phyloP scores from a whole-genome alignment of 129 eudicot species.

The Dittrichia graveolens region DNA sequence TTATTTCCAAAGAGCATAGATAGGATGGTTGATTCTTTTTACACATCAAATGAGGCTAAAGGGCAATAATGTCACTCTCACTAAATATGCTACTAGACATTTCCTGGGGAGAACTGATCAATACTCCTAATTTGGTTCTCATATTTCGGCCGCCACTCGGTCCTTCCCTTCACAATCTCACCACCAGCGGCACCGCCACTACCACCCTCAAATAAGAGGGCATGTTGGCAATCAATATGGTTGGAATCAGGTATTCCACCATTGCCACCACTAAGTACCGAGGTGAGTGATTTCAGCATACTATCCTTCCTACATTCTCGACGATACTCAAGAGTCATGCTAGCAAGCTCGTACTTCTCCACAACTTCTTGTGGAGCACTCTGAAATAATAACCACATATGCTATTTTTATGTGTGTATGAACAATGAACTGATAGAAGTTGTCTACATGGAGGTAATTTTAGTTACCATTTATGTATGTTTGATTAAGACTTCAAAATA shows the following conservation, averaged over 20 bases:
- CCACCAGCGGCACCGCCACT: slow-evolving; percentile 45
- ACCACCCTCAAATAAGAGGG: slow-evolving; percentile 64
- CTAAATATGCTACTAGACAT: slow-evolving; percentile 23
- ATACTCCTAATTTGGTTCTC: slow-evolving; percentile 37
- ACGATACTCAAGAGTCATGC: slow-evolving; percentile 89
- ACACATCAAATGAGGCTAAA: slow-evolving; percentile 34
- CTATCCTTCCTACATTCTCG: slow-evolving; percentile 93
- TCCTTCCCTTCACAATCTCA: slow-evolving; percentile 82
- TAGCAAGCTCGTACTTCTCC: slow-evolving; percentile 86
- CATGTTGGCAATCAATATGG: slow-evolving; percentile 79
- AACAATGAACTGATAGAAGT: no score
- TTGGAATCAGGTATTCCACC: slow-evolving; percentile 28
- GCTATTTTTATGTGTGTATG: no score
- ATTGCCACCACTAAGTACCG: slow-evolving; percentile 40
- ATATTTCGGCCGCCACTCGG: slow-evolving; percentile 78
- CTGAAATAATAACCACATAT: slow-evolving; percentile 39
- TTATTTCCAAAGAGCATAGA: slow-evolving; percentile 28
- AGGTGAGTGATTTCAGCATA: slow-evolving; percentile 81
- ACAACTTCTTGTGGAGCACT: slow-evolving; percentile 74
- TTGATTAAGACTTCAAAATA: no score
- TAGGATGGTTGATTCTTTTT: slow-evolving; percentile 37
- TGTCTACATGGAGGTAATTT: no score
- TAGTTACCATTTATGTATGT: no score
- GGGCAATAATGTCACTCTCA: slow-evolving; percentile 21
- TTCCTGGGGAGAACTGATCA: slow-evolving; percentile 53